Evolutionary conservation across 2,329 filamentous ascomycete genomes (phyloP).

Genomic region (Leptoxyphium fumago): DNA sequence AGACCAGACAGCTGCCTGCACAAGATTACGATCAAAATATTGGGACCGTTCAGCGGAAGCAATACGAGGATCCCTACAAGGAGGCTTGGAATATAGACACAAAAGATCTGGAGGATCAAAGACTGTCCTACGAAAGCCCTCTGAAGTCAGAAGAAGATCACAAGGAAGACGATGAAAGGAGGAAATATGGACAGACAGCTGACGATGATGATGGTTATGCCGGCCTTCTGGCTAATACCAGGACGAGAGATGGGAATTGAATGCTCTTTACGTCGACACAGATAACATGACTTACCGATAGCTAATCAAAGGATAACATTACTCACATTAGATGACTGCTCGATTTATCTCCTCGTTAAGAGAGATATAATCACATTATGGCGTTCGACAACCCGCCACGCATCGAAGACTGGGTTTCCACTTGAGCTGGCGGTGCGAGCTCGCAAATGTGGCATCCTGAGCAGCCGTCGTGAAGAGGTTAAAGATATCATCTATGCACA

Average conservation of each 20-base stretch:
- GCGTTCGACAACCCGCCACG: too few species aligned
- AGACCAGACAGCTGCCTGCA: conserved; percentile 39
- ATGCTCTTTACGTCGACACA: too few species aligned
- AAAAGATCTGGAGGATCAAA: conserved; percentile 16
- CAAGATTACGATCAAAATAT: conserved; percentile 23
- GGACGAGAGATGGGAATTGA: not conserved
- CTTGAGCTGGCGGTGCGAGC: too few species aligned
- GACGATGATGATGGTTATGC: conserved; percentile 30
- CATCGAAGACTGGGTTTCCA: too few species aligned
- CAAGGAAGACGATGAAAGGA: conserved; percentile 23
- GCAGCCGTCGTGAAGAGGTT: too few species aligned
- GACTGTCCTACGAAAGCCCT: conserved; percentile 9
- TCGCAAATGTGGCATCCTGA: too few species aligned
- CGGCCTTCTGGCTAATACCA: not conserved
- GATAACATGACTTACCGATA: too few species aligned
- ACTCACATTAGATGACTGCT: too few species aligned
- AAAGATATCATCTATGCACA: too few species aligned
- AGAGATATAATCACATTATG: too few species aligned
- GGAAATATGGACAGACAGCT: conserved; percentile 34
- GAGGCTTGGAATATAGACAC: conserved; percentile 32
- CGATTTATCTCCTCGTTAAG: too few species aligned
- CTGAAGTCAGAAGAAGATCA: conserved; percentile 28
- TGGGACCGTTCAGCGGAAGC: conserved; percentile 12
- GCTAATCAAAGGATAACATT: too few species aligned
- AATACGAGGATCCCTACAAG: conserved; percentile 27